Evolutionary conservation across 257 asterid genomes (phyloP).

Genomic region (Solanum dulcamara): DNA sequence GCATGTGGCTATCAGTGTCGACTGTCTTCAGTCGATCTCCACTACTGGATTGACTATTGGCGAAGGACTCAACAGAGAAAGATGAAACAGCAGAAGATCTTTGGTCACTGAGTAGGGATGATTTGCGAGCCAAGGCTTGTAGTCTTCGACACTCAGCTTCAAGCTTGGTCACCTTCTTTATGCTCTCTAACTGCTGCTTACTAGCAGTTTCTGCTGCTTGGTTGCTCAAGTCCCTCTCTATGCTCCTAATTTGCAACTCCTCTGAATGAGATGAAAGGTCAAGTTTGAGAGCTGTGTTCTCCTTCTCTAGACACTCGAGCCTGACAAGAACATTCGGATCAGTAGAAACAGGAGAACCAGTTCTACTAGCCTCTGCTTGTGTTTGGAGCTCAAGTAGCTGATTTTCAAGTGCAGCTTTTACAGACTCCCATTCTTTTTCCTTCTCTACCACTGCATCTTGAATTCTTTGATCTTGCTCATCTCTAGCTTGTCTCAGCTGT

Average conservation of each 20-base stretch:
- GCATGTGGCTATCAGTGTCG: slow-evolving; percentile 18
- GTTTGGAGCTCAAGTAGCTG: slow-evolving; percentile 31
- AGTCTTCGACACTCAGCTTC: slow-evolving; percentile 44
- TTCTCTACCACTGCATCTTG: slow-evolving; percentile 27
- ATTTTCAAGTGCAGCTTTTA: slow-evolving; percentile 32
- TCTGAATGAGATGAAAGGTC: slow-evolving; percentile 31
- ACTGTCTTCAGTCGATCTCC: slow-evolving; percentile 17
- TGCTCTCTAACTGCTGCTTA: slow-evolving; percentile 59
- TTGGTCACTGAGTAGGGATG: slow-evolving; percentile 16
- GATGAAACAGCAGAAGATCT: slow-evolving; percentile 26
- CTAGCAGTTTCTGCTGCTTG: slow-evolving; percentile 71
- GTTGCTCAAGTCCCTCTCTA: slow-evolving; percentile 66
- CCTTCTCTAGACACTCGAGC: slow-evolving; percentile 38
- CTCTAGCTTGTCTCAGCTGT: slow-evolving; percentile 56
- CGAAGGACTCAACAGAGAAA: slow-evolving; percentile 28
- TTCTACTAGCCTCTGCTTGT: slow-evolving; percentile 14
- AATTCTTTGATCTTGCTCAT: slow-evolving; percentile 42
- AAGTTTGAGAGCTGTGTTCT: slow-evolving; percentile 38
- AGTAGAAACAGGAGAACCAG: slow-evolving; percentile 9
- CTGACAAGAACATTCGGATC: slow-evolving; percentile 16
- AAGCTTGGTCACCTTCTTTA: slow-evolving; percentile 46
- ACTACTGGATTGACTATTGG: slow-evolving; percentile 32
- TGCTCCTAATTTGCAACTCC: slow-evolving; percentile 33
- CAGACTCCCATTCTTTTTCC: slow-evolving; percentile 28
- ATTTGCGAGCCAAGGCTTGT: slow-evolving; percentile 32